Percentiles rank a stretch among this genome's conserved stretches.
Evolutionary conservation across 2,329 filamentous ascomycete genomes (phyloP).

Genomic region (Fonsecaea pugnacius): DNA sequence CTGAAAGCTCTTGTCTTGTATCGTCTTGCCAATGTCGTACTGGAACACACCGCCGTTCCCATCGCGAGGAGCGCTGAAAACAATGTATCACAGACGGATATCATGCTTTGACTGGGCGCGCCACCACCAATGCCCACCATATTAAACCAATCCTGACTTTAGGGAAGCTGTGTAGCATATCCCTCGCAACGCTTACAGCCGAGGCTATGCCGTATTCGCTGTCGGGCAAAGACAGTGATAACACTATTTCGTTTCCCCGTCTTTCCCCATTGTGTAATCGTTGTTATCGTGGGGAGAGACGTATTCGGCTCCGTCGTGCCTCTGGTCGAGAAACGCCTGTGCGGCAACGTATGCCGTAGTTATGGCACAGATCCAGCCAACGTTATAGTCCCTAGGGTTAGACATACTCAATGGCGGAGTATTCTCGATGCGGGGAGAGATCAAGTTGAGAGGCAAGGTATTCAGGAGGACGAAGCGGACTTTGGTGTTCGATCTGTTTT

Average conservation of each 20-base stretch:
- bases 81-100: constrained; percentile 42
- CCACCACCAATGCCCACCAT: constrained; percentile 52
- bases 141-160: constrained; percentile 47
- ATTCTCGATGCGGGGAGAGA: too few species aligned
- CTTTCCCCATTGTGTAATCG: constrained; percentile 41
- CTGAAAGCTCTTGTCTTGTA: constrained; percentile 29
- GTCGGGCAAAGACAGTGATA: constrained; percentile 41
- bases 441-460: too few species aligned
- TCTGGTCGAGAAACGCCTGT: constrained; percentile 47
- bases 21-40: constrained; percentile 40
- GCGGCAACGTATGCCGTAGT: constrained; percentile 47
- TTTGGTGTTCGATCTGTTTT: too few species aligned
- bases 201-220: constrained; percentile 41
- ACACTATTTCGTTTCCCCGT: constrained; percentile 41
- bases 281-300: constrained; percentile 38
- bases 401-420: too few species aligned
- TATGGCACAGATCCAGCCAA: constrained; percentile 55
- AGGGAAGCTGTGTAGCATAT: constrained; percentile 41
- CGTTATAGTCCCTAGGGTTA: constrained; percentile 42
- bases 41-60: constrained; percentile 38
- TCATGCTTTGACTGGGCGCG: constrained; percentile 38
- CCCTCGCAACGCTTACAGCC: constrained; percentile 42
- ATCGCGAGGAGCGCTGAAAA: constrained; percentile 35
- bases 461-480: too few species aligned
- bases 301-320: constrained; percentile 38